These are phyloP conservation scores for Castanea mollissima DNA, from an alignment of 306 rosid species.

Conservation along the genomic window DNA sequence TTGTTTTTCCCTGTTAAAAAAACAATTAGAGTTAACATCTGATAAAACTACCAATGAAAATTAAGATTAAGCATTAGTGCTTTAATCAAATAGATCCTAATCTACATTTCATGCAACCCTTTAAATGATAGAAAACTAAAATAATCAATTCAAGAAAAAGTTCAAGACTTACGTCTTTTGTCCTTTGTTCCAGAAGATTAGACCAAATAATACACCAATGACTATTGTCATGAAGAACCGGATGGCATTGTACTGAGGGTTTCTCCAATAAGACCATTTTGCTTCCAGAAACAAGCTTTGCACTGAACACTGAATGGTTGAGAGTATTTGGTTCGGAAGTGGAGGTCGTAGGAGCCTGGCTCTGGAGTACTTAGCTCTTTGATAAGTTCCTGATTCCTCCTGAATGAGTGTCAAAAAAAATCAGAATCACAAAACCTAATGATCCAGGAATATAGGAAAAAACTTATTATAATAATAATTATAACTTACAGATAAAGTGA, in stretches of 20 bases:
- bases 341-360: conserved; percentile 54
- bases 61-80: neutral
- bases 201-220: conserved; percentile 54
- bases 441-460: neutral
- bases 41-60: neutral
- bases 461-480: neutral
- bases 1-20: conserved; percentile 41
- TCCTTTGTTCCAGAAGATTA: conserved; percentile 63
- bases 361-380: conserved; percentile 50
- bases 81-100: neutral
- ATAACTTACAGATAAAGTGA: conserved; percentile 47
- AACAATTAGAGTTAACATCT: neutral
- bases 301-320: conserved; percentile 53
- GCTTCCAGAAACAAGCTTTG: conserved; percentile 85
- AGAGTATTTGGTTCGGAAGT: conserved; percentile 65
- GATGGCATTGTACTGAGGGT: conserved; percentile 51
- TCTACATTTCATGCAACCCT: neutral
- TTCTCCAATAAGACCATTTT: conserved; percentile 80
- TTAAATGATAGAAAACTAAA: neutral
- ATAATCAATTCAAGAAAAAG: neutral
- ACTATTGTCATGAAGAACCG: conserved; percentile 42
- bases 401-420: conserved; percentile 9
- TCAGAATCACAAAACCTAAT: neutral
- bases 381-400: conserved; percentile 62
- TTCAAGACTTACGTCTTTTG: conserved; percentile 36